These are phyloP conservation scores for Linnemannia exigua DNA, from an alignment of 192 early-diverging fungal genomes.

Conservation along the genomic window DNA sequence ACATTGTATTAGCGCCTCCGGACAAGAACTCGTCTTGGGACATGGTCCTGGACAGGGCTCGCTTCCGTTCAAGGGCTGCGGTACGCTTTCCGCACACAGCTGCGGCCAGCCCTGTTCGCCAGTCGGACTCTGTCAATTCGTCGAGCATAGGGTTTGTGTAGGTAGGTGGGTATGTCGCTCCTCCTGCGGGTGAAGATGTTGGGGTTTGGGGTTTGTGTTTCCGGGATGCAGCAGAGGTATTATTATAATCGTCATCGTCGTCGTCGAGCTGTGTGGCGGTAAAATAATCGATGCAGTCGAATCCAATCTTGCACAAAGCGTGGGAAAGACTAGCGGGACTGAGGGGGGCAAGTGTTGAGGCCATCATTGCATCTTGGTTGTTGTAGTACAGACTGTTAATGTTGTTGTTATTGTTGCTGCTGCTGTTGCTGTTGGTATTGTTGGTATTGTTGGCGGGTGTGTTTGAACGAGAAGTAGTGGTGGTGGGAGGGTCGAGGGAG, in stretches of 20 bases:
- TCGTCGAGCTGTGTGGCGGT: constrained; percentile 26
- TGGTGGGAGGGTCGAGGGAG: not conserved
- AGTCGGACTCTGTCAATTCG: constrained; percentile 22
- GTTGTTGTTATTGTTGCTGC: not conserved
- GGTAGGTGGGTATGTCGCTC: not conserved
- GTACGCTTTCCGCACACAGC: constrained; percentile 41
- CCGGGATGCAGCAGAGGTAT: not conserved
- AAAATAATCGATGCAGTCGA: constrained; percentile 54
- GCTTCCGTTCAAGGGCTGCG: constrained; percentile 42
- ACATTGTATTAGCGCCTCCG: not conserved
- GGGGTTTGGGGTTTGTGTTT: not conserved
- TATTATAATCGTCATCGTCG: constrained; percentile 9
- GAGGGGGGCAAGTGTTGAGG: not conserved
- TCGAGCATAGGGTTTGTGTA: constrained; percentile 34
- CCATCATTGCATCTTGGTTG: not conserved
- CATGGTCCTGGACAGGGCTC: constrained; percentile 25
- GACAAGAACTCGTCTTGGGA: constrained; percentile 22
- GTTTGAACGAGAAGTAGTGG: constrained; percentile 7
- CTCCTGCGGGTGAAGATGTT: not conserved
- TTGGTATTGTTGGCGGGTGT: not conserved
- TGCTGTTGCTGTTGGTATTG: too few relatives aligned
- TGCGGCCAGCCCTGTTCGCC: constrained; percentile 34
- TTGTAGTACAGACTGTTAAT: not conserved
- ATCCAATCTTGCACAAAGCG: constrained; percentile 48
- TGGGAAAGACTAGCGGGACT: constrained; percentile 38